Evolutionary conservation across 768 basidiomycete species (phyloP).

Genomic region (Hemileccinum rubropunctum): DNA sequence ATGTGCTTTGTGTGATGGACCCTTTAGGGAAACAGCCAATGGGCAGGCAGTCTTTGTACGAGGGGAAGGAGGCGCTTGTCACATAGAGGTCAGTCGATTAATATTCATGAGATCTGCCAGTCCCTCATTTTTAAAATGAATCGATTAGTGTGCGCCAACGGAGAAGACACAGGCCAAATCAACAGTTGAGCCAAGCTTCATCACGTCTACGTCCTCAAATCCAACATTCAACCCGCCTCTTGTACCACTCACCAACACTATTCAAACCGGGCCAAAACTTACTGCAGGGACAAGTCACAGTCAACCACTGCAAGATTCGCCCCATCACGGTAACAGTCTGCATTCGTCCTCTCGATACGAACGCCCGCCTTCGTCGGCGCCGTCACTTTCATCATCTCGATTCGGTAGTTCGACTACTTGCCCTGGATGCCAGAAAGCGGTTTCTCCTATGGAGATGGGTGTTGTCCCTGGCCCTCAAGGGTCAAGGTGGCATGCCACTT

Average conservation of each 20-base stretch:
- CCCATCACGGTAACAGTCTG: slow-evolving; percentile 8
- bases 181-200: slow-evolving; percentile 1
- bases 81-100: slow-evolving; percentile 46
- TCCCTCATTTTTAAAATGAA: slow-evolving; percentile 6
- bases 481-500: slow-evolving; percentile 74
- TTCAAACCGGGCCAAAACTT: slow-evolving; percentile 8
- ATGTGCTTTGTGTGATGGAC: slow-evolving; percentile 61
- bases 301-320: slow-evolving; percentile 13
- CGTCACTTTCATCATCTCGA: slow-evolving; percentile 24
- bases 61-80: slow-evolving; percentile 62
- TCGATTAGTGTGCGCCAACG: slow-evolving; percentile 42
- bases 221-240: slow-evolving; percentile 18
- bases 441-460: slow-evolving; percentile 82
- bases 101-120: not conserved
- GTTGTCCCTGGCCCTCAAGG: slow-evolving; percentile 85
- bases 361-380: slow-evolving; percentile 15
- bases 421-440: slow-evolving; percentile 70
- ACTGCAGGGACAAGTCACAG: slow-evolving; percentile 2
- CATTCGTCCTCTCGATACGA: slow-evolving; percentile 34
- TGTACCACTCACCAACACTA: slow-evolving; percentile 17
- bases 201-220: slow-evolving; percentile 12
- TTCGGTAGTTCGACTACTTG: slow-evolving; percentile 49
- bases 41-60: slow-evolving; percentile 74
- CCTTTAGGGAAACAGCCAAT: slow-evolving; percentile 57
- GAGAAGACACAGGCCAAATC: slow-evolving; percentile 28